Conservation (phyloP, 2,329 filamentous ascomycete species). For the Ciborinia camelliae region DNA sequence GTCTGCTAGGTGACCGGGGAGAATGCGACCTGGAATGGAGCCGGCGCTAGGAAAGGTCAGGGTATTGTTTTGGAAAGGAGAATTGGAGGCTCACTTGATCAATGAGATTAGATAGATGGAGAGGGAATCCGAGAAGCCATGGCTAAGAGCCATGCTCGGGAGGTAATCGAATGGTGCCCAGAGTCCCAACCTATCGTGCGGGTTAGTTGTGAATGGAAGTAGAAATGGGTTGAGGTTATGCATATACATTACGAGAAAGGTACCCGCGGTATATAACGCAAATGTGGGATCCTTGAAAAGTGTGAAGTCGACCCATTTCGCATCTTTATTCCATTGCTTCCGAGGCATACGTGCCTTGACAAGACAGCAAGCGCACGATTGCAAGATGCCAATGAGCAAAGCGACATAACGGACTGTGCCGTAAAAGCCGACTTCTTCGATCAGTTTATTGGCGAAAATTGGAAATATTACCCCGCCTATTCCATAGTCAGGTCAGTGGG, state of each 20-base stretch:
- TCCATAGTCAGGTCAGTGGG: background rate
- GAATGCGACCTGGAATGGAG: conserved; percentile 42
- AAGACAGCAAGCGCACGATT: conserved; percentile 1
- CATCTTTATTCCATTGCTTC: conserved; percentile 7
- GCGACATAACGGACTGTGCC: conserved; percentile 3
- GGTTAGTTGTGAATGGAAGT: background rate
- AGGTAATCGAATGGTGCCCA: conserved; percentile 24
- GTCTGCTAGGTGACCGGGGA: conserved; percentile 50
- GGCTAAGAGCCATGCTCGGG: conserved; percentile 33
- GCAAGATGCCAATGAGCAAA: background rate
- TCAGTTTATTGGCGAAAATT: conserved; percentile 39
- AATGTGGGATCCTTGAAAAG: conserved; percentile 22
- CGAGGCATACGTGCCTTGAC: conserved; percentile 1
- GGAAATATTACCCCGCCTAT: conserved; percentile 34
- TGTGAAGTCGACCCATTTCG: conserved; percentile 38
- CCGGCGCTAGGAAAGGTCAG: conserved; percentile 28
- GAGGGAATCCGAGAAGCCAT: conserved; percentile 52
- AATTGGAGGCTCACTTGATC: conserved; percentile 9
- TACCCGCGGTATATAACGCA: conserved; percentile 4
- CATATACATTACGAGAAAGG: conserved; percentile 13
- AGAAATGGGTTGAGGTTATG: background rate
- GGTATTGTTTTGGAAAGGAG: conserved; percentile 44
- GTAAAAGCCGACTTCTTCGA: background rate
- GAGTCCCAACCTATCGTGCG: conserved; percentile 39
- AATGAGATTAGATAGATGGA: conserved; percentile 10